Percentiles rank a stretch among this genome's conserved stretches.
phyloP scores from a whole-genome alignment of 2,329 filamentous ascomycete genomes.

The Microdochium trichocladiopsis region DNA sequence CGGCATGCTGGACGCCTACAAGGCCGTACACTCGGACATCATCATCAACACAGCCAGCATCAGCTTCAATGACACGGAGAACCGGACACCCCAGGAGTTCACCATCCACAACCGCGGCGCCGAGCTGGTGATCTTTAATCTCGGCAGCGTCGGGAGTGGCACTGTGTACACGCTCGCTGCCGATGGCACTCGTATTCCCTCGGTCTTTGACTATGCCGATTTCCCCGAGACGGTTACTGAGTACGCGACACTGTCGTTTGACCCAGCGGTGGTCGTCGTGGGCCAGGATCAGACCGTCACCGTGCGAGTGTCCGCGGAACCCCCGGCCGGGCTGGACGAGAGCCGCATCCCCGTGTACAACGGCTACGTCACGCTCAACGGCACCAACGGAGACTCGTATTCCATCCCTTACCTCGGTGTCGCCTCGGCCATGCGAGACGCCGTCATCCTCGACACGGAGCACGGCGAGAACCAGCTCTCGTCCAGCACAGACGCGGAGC shows the following conservation, averaged over 20 bases:
- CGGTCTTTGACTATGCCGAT: too few relatives aligned
- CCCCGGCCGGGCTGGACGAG: constrained; percentile 17
- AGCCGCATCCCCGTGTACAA: constrained; percentile 31
- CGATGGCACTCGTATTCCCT: constrained; percentile 2
- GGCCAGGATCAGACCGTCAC: too few relatives aligned
- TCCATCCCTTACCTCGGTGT: constrained; percentile 32
- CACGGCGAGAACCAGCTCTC: neutral
- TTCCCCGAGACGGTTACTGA: too few relatives aligned
- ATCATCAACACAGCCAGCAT: constrained; percentile 28
- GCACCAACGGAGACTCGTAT: constrained; percentile 25
- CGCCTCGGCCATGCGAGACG: constrained; percentile 14
- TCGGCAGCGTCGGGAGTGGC: constrained; percentile 25
- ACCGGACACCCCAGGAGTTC: constrained; percentile 28
- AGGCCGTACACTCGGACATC: constrained; percentile 28
- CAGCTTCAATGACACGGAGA: constrained; percentile 35
- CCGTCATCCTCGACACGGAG: neutral
- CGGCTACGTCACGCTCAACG: constrained; percentile 32
- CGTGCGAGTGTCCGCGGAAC: too few relatives aligned
- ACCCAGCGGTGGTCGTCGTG: too few relatives aligned
- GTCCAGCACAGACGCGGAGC: neutral
- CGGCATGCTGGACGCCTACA: constrained; percentile 32
- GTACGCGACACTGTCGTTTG: too few relatives aligned
- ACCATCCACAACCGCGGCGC: constrained; percentile 30
- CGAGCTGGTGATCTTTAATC: constrained; percentile 25
- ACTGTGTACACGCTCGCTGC: constrained; percentile 28